Evolutionary conservation across 805 yeast species (phyloP), one percentile per base, ranked within the genome.

Genomic region (Lipomyces spencermartinsiae): DNA sequence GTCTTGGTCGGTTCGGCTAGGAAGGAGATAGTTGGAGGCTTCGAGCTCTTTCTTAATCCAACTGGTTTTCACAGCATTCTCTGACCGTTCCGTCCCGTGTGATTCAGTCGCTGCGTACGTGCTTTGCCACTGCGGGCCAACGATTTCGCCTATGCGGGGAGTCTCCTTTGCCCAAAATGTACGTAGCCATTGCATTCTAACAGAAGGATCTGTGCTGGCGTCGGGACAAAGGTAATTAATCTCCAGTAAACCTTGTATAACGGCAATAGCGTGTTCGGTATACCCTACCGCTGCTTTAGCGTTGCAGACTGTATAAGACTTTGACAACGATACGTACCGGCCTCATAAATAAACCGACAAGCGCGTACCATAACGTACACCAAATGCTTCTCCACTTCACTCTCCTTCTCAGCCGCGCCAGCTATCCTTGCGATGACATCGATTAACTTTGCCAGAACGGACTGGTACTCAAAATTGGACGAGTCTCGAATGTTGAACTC

Each of bases 71-170:
- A 33, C 49, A 5, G 43, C 5, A 39, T 16, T 19, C 7, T 54
- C 34, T 29, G 49, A 39, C 19, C 16, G 49, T 5, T 29, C 22
- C 1, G 57, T 31, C 8, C 16, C 12, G 19, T 10, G 58, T 19
- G 46, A 2, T 54, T 71, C 73, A 67, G 12, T 67, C 70, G 29
- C 22, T 25, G 16, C 71, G 33, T 53, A 25, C 4, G 56, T 10
- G 33, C 19, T 53, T 25, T 22, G 33, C 56, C 56, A 53, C 19
- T 16, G 56, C 29, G 10, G 29, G 29, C 33, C 68, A 6, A 61
- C 69, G 4, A 57, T 35, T 2, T 75, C 77, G 25, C 76, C 75
- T 19, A 74, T 58, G 22, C 76, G 67, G 10, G 72, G 65, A 0
- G 55, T 49, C 49, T 74, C 77, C 25, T 43, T 29, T 6, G 61